These are phyloP conservation scores for Pseudogymnoascus pannorum DNA, from an alignment of 2,329 filamentous ascomycete species.

Conservation along the genomic window DNA sequence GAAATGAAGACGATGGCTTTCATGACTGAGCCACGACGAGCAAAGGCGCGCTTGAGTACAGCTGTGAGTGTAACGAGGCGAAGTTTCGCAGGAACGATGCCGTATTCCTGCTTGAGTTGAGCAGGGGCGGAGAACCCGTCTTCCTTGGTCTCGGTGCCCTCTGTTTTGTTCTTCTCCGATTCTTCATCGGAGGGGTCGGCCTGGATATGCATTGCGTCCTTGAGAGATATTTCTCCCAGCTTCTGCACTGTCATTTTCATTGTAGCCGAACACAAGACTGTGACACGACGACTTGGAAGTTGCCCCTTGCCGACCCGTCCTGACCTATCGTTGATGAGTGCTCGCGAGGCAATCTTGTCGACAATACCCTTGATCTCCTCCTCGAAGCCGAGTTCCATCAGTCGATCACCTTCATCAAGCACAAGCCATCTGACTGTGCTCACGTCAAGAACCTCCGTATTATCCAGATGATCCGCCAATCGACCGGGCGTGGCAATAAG, in stretches of 20 bases:
- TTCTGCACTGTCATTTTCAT: slow-evolving; percentile 97
- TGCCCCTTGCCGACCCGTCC: slow-evolving; percentile 50
- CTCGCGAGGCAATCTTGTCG: slow-evolving; percentile 62
- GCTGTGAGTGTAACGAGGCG: slow-evolving; percentile 82
- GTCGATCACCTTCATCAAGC: slow-evolving; percentile 90
- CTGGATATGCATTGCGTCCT: slow-evolving; percentile 82
- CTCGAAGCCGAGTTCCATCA: slow-evolving; percentile 98
- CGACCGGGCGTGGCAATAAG: slow-evolving; percentile 90
- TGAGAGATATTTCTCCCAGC: slow-evolving; percentile 88
- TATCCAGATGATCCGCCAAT: slow-evolving; percentile 82
- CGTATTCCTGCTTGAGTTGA: slow-evolving; percentile 88
- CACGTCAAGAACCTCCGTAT: slow-evolving; percentile 83
- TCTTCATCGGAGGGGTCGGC: slow-evolving; percentile 47
- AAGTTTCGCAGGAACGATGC: slow-evolving; percentile 81
- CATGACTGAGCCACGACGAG: slow-evolving; percentile 84
- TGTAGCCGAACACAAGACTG: slow-evolving; percentile 89
- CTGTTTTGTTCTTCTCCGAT: slow-evolving; percentile 43
- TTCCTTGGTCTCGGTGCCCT: slow-evolving; percentile 37
- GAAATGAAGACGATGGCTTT: slow-evolving; percentile 96
- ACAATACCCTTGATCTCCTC: slow-evolving; percentile 88
- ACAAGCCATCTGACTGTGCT: slow-evolving; percentile 89
- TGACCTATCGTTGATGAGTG: slow-evolving; percentile 50
- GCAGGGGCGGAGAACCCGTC: slow-evolving; percentile 72
- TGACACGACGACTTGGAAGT: slow-evolving; percentile 70
- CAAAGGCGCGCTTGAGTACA: slow-evolving; percentile 79